These are phyloP conservation scores for Aquilaria yunnanensis DNA, from an alignment of 345 rosid species.

Conservation along the genomic window DNA sequence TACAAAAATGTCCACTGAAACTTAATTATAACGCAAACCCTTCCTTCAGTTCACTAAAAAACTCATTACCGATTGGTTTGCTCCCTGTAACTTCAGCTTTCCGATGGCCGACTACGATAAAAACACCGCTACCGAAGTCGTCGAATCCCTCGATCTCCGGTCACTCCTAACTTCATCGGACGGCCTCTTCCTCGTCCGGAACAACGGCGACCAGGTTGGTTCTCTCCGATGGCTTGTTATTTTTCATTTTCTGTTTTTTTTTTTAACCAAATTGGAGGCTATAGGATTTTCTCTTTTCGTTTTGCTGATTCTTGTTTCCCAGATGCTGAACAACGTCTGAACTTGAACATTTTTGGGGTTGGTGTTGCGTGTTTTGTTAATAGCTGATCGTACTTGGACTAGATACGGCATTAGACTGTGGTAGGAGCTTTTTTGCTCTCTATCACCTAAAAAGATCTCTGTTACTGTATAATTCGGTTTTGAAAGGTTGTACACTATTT, in stretches of 20 bases:
- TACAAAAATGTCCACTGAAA: too few species aligned
- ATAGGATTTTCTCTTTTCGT: not conserved
- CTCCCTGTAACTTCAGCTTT: too few species aligned
- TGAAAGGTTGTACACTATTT: too few species aligned
- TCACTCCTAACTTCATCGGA: constrained; percentile 44
- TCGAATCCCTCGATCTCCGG: constrained; percentile 29
- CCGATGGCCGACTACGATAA: constrained; percentile 9
- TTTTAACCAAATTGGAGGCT: too few species aligned
- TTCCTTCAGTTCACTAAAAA: too few species aligned
- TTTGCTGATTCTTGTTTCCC: not conserved
- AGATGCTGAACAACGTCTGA: not conserved
- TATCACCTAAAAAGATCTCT: too few species aligned
- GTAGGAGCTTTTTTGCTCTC: too few species aligned
- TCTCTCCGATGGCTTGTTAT: not conserved
- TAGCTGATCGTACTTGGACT: not conserved
- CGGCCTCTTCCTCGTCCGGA: constrained; percentile 62
- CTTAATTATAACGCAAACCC: too few species aligned
- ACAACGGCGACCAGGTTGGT: constrained; percentile 47
- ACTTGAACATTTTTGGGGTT: not conserved
- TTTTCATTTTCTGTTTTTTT: not conserved
- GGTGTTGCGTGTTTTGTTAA: not conserved
- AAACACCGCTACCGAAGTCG: constrained; percentile 7
- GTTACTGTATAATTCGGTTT: too few species aligned
- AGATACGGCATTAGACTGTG: not conserved
- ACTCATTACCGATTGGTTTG: too few species aligned